Evolutionary conservation across 192 early-diverging fungal species (phyloP).

Genomic region (Haplosporangium gracile): DNA sequence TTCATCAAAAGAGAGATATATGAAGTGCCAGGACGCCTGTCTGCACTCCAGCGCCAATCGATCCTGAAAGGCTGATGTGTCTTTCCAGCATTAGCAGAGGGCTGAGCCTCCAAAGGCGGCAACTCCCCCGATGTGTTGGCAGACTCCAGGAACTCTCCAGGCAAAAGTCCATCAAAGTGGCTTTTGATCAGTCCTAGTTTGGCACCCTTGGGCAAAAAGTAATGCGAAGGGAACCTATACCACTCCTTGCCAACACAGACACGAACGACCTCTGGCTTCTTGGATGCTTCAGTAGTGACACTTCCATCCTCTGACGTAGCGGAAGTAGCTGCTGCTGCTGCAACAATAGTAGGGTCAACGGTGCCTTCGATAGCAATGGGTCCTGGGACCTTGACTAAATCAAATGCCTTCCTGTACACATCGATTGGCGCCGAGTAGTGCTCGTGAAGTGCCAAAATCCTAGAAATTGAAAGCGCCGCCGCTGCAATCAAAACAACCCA

Average conservation of each 20-base stretch:
- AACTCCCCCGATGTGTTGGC: conserved; percentile 15
- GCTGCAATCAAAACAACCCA: conserved; percentile 61
- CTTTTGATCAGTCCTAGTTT: conserved; percentile 78
- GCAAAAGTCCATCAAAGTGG: conserved; percentile 85
- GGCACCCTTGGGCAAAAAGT: conserved; percentile 83
- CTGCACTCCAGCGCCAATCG: conserved; percentile 54
- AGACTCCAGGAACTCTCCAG: conserved; percentile 79
- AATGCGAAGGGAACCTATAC: conserved; percentile 95
- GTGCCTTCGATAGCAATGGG: conserved; percentile 44
- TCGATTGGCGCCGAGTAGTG: conserved; percentile 85
- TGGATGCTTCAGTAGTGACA: neutral
- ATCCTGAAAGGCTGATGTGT: conserved; percentile 22
- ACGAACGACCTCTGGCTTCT: conserved; percentile 38
- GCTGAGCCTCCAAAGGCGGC: neutral
- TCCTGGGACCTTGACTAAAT: conserved; percentile 34
- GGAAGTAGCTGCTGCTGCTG: neutral
- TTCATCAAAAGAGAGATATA: conserved; percentile 31
- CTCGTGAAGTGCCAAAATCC: conserved; percentile 73
- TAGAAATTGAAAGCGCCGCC: conserved; percentile 72
- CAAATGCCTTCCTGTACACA: conserved; percentile 66
- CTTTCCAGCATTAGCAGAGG: conserved; percentile 35
- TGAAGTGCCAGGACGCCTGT: conserved; percentile 43
- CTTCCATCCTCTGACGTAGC: neutral
- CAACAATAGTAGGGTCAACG: conserved; percentile 14
- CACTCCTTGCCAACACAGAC: conserved; percentile 96